These are phyloP conservation scores for Marasmius fiardii DNA, from an alignment of 1,284 basidiomycete genomes.

Conservation along the genomic window DNA sequence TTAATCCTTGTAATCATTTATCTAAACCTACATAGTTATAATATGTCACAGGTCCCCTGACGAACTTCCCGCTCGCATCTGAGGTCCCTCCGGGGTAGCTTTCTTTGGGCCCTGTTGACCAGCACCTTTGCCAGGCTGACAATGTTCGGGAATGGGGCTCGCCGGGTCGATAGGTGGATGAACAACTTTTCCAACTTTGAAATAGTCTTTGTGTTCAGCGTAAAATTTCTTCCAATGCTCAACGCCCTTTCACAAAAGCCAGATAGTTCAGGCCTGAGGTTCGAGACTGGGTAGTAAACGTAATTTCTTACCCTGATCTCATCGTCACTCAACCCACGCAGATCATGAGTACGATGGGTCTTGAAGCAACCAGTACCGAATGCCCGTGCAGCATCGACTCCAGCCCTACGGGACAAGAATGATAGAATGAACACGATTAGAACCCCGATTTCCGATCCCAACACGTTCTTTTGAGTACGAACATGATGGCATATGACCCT, in stretches of 20 bases:
- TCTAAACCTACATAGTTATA: slow-evolving; percentile 14
- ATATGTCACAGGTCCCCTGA: slow-evolving; percentile 16
- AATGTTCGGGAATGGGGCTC: slow-evolving; percentile 78
- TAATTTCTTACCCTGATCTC: slow-evolving; percentile 61
- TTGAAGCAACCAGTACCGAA: slow-evolving; percentile 94
- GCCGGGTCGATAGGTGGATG: slow-evolving; percentile 78
- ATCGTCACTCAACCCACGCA: slow-evolving; percentile 71
- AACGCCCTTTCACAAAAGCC: slow-evolving; percentile 50
- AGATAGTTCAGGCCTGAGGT: slow-evolving; percentile 11
- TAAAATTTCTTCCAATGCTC: slow-evolving; percentile 91
- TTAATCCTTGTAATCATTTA: background rate
- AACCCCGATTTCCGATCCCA: too few species aligned
- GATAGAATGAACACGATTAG: background rate
- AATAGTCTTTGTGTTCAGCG: slow-evolving; percentile 72
- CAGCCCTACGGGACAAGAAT: slow-evolving; percentile 55
- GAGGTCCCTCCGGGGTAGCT: slow-evolving; percentile 18
- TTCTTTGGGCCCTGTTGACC: slow-evolving; percentile 17
- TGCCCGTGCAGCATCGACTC: slow-evolving; percentile 83
- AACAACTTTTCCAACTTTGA: slow-evolving; percentile 70
- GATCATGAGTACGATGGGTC: slow-evolving; percentile 86
- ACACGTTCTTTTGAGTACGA: slow-evolving; percentile 28
- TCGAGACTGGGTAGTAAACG: slow-evolving; percentile 4
- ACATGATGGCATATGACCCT: slow-evolving; percentile 85
- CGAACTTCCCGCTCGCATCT: slow-evolving; percentile 13
- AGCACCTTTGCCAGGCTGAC: slow-evolving; percentile 49